Percentiles rank a stretch among this genome's conserved stretches.
phyloP scores from a whole-genome alignment of 495 filamentous ascomycete species.

The Hypoxylon intermedium region DNA sequence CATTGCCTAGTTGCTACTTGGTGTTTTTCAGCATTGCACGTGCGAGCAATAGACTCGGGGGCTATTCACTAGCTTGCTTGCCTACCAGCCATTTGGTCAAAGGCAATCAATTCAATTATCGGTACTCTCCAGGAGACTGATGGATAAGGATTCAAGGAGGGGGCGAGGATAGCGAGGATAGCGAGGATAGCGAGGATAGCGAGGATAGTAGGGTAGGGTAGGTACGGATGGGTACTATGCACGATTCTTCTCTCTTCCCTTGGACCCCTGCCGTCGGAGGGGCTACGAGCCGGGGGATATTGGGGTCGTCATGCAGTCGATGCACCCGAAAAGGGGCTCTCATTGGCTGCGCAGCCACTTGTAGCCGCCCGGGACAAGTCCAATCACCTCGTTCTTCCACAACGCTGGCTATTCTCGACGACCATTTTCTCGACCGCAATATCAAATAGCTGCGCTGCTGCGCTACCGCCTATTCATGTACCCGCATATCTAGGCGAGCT shows the following conservation, averaged over 20 bases:
- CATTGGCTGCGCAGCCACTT: slow-evolving; percentile 46
- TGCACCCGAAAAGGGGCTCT: slow-evolving; percentile 14
- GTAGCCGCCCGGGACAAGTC: slow-evolving; percentile 53
- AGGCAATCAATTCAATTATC: too few species aligned
- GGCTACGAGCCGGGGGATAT: slow-evolving; percentile 13
- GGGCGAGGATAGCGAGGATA: background rate
- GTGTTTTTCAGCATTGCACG: too few species aligned
- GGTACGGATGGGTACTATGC: too few species aligned
- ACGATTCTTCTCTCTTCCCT: slow-evolving; percentile 5
- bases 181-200: too few species aligned
- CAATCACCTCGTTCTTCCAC: slow-evolving; percentile 48
- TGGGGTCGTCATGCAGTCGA: slow-evolving; percentile 33
- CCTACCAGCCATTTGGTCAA: too few species aligned
- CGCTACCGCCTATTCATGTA: slow-evolving; percentile 28
- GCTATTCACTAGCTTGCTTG: too few species aligned
- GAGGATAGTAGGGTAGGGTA: background rate
- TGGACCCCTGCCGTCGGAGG: slow-evolving; percentile 21
- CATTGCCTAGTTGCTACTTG: background rate
- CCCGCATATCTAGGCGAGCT: slow-evolving; percentile 8
- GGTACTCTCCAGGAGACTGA: too few species aligned
- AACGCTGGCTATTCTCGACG: slow-evolving; percentile 36
- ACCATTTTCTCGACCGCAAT: slow-evolving; percentile 28
- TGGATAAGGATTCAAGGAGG: background rate
- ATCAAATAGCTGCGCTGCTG: slow-evolving; percentile 17
- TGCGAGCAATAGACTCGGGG: background rate